Conservation (phyloP, 106 monocot species). For the Phalaenopsis equestris region DNA sequence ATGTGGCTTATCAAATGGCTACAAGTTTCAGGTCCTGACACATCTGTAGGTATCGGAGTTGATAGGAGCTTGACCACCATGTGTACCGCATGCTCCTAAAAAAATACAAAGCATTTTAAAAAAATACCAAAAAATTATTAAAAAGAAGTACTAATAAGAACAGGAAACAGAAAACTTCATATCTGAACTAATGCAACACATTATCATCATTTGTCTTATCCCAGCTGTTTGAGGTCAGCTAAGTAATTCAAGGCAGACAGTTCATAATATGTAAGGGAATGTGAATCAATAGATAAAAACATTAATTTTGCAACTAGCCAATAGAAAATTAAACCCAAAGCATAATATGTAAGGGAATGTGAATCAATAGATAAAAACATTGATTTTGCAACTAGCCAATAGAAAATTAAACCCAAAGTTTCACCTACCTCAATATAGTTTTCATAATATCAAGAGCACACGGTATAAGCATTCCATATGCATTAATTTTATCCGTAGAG, state of each 20-base stretch:
- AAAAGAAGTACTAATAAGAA: no score
- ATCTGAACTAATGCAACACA: background rate
- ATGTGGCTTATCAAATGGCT: slow-evolving; percentile 63
- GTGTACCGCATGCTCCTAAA: slow-evolving; percentile 73
- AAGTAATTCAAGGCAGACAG: no score
- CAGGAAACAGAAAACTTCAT: background rate
- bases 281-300: no score
- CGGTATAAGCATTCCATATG: background rate
- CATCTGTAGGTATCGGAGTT: slow-evolving; percentile 45
- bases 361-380: no score
- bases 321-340: no score
- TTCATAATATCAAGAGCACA: background rate
- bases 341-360: no score
- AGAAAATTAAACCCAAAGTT: no score
- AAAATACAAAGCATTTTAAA: slow-evolving; percentile 5
- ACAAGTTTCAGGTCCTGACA: slow-evolving; percentile 27
- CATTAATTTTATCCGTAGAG: background rate
- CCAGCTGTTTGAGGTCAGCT: no score
- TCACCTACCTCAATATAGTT: background rate
- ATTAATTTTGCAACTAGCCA: no score
- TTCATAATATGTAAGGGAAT: no score
- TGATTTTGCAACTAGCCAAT: no score
- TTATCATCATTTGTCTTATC: background rate
- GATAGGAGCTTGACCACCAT: slow-evolving; percentile 69
- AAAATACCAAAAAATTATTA: no score